phyloP scores from a whole-genome alignment of 441 rosid species.

The Gossypium trilobum region DNA sequence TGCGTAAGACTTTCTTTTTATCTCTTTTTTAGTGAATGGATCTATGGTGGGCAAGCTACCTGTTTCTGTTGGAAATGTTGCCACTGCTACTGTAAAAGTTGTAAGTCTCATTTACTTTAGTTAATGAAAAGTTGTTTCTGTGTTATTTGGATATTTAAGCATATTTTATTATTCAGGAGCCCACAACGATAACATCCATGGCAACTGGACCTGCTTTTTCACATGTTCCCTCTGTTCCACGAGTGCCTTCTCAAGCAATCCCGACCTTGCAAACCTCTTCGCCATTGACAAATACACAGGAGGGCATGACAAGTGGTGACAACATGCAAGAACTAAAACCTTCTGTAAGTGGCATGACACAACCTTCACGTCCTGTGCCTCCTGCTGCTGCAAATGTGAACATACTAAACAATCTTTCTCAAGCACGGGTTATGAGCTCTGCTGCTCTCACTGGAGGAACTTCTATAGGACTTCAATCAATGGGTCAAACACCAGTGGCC shows the following conservation, averaged over 20 bases:
- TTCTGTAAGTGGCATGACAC: constrained; percentile 59
- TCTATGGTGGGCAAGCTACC: constrained; percentile 53
- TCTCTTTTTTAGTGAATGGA: constrained; percentile 52
- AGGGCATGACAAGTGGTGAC: constrained; percentile 48
- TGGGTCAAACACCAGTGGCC: constrained; percentile 77
- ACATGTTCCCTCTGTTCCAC: constrained; percentile 54
- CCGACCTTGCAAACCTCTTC: constrained; percentile 78
- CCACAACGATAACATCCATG: constrained; percentile 62
- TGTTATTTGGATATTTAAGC: constrained; percentile 12
- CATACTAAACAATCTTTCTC: constrained; percentile 81
- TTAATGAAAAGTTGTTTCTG: constrained; percentile 20
- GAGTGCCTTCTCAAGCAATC: constrained; percentile 64
- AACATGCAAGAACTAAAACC: constrained; percentile 73
- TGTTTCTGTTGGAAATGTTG: constrained; percentile 59
- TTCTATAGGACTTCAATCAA: constrained; percentile 59
- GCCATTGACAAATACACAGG: constrained; percentile 68
- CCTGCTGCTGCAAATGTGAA: constrained; percentile 67
- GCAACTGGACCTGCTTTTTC: constrained; percentile 56
- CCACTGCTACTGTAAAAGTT: constrained; percentile 79
- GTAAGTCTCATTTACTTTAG: constrained; percentile 40
- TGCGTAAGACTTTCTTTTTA: constrained; percentile 17
- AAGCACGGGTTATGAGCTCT: constrained; percentile 80
- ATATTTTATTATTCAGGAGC: constrained; percentile 50
- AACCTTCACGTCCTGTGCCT: constrained; percentile 57
- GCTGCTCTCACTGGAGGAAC: constrained; percentile 86